These are phyloP conservation scores for Berkeleyomyces basicola DNA, from an alignment of 2,329 filamentous ascomycete genomes.

Conservation along the genomic window DNA sequence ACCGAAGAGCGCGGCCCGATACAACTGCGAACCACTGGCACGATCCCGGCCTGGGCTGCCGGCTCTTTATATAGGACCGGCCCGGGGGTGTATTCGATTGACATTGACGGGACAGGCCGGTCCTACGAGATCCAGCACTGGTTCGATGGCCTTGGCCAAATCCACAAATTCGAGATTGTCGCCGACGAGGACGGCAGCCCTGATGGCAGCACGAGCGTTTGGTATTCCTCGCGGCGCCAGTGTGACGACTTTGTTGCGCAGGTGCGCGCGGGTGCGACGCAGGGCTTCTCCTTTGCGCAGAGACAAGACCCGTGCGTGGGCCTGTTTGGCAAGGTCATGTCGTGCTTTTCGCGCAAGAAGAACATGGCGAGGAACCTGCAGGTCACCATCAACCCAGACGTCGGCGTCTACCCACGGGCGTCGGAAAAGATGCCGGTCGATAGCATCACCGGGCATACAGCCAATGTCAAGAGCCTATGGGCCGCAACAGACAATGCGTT, in stretches of 20 bases:
- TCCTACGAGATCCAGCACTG: conserved; percentile 50
- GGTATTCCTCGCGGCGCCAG: conserved; percentile 56
- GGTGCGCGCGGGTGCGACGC: conserved; percentile 41
- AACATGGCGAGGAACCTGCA: conserved; percentile 37
- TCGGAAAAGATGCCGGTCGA: conserved; percentile 12
- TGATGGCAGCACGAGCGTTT: conserved; percentile 24
- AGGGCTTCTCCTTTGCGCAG: conserved; percentile 50
- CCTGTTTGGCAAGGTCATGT: conserved; percentile 55
- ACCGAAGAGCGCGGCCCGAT: conserved; percentile 50
- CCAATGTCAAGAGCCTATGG: conserved; percentile 32
- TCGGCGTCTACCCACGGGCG: conserved; percentile 33
- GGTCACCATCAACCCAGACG: conserved; percentile 48
- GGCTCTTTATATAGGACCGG: conserved; percentile 62
- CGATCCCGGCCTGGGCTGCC: conserved; percentile 53
- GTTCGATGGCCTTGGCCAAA: conserved; percentile 63
- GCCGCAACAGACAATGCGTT: conserved; percentile 37
- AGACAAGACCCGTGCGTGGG: conserved; percentile 58
- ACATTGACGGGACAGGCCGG: conserved; percentile 20
- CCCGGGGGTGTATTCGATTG: conserved; percentile 46
- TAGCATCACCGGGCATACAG: conserved; percentile 22
- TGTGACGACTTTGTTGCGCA: conserved; percentile 44
- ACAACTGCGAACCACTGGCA: conserved; percentile 43
- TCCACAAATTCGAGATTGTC: conserved; percentile 56
- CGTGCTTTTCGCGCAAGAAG: conserved; percentile 31
- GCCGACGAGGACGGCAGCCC: conserved; percentile 18